phyloP scores from a whole-genome alignment of 495 filamentous ascomycete genomes.

The Hypoxylon cercidicola region DNA sequence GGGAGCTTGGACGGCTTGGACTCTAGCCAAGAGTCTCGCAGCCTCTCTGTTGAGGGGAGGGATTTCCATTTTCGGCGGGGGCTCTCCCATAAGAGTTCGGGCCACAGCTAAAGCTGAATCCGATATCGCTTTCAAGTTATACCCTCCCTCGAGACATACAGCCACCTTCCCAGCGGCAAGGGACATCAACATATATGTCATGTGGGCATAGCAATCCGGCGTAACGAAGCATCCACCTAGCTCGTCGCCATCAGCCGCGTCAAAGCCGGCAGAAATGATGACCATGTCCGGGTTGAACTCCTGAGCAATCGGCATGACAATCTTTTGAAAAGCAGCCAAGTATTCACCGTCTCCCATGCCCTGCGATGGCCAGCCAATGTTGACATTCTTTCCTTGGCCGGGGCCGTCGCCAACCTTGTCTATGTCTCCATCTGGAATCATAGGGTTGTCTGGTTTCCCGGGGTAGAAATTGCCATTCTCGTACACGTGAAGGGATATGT shows the following conservation, averaged over 20 bases:
- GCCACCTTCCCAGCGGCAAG: constrained; percentile 91
- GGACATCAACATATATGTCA: constrained; percentile 99
- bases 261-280: constrained; percentile 95
- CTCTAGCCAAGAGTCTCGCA: constrained; percentile 58
- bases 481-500: constrained; percentile 96
- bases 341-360: constrained; percentile 98
- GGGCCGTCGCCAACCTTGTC: constrained; percentile 77
- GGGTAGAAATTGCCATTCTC: constrained; percentile 87
- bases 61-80: constrained; percentile 74
- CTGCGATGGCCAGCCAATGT: constrained; percentile 91
- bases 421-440: constrained; percentile 73
- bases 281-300: constrained; percentile 97
- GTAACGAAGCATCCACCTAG: constrained; percentile 92
- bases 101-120: constrained; percentile 92
- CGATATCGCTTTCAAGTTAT: constrained; percentile 92
- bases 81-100: constrained; percentile 92
- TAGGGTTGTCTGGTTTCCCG: constrained; percentile 67
- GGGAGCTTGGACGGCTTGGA: constrained; percentile 62
- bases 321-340: constrained; percentile 91
- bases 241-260: constrained; percentile 92
- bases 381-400: constrained; percentile 91
- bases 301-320: constrained; percentile 95
- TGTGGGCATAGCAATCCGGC: constrained; percentile 92
- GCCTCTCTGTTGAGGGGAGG: constrained; percentile 62
- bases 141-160: constrained; percentile 94